phyloP scores from a whole-genome alignment of 1,139 yeast genomes.

The Saccharomycopsis hybrid region DNA sequence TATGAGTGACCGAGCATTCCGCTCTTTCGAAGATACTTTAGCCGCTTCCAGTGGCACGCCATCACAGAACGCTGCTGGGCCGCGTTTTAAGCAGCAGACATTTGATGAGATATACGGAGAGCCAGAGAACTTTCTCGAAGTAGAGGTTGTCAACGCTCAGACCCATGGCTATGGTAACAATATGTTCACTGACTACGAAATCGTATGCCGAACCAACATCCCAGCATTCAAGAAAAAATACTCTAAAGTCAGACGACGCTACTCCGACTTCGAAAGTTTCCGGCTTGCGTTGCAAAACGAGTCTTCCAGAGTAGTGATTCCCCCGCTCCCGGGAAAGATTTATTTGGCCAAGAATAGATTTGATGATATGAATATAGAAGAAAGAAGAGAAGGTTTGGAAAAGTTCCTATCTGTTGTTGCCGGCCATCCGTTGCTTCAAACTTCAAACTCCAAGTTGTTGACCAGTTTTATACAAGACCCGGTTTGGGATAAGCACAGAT shows the following conservation, averaged over 20 bases:
- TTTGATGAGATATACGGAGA: slow-evolving; percentile 85
- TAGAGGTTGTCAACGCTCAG: slow-evolving; percentile 74
- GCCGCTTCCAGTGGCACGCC: not conserved
- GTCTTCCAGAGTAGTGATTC: slow-evolving; percentile 71
- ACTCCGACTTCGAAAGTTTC: slow-evolving; percentile 83
- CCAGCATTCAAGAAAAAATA: slow-evolving; percentile 73
- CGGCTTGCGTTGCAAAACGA: slow-evolving; percentile 71
- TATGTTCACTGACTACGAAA: slow-evolving; percentile 86
- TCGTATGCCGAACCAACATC: slow-evolving; percentile 76
- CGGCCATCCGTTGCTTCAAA: slow-evolving; percentile 89
- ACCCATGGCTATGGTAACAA: slow-evolving; percentile 69
- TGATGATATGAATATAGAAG: slow-evolving; percentile 77
- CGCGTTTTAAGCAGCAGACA: slow-evolving; percentile 45
- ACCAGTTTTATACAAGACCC: slow-evolving; percentile 87
- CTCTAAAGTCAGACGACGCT: slow-evolving; percentile 75
- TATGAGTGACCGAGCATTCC: slow-evolving; percentile 17
- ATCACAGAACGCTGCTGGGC: too few species aligned
- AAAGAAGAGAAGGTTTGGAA: slow-evolving; percentile 78
- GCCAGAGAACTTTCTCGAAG: slow-evolving; percentile 90
- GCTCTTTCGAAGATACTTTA: slow-evolving; percentile 18
- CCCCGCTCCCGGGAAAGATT: slow-evolving; percentile 83
- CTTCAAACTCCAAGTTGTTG: slow-evolving; percentile 68
- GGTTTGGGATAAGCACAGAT: slow-evolving; percentile 51
- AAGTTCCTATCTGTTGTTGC: slow-evolving; percentile 75
- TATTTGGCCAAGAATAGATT: slow-evolving; percentile 60